Evolutionary conservation across 2,329 filamentous ascomycete species (phyloP).

Genomic region (Sarocladium strictum): DNA sequence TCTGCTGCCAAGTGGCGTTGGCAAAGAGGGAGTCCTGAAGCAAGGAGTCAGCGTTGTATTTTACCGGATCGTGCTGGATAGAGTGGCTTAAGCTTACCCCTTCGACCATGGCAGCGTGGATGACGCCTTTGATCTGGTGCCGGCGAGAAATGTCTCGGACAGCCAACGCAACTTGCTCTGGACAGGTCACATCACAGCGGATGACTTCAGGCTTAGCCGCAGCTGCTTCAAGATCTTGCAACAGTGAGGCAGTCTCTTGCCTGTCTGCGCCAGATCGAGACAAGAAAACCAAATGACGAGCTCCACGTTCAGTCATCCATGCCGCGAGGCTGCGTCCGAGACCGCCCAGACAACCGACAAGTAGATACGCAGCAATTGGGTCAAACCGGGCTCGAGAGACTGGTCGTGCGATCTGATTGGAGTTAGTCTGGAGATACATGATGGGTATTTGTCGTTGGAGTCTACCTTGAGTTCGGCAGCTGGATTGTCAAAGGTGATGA

Average conservation of each 20-base stretch:
- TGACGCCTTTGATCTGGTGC: conserved; percentile 20
- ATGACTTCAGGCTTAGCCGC: conserved; percentile 19
- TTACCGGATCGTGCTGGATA: conserved; percentile 4
- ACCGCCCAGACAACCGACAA: conserved; percentile 21
- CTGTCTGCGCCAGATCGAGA: conserved; percentile 22
- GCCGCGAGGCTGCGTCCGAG: conserved; percentile 25
- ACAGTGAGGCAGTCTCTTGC: conserved; percentile 15
- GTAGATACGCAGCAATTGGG: conserved; percentile 11
- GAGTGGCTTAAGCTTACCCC: neutral
- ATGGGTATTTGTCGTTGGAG: neutral
- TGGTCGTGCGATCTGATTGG: neutral
- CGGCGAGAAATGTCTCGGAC: conserved; percentile 4
- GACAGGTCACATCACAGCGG: conserved; percentile 16
- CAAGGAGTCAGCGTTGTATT: neutral
- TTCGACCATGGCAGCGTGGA: conserved; percentile 27
- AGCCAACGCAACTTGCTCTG: conserved; percentile 13
- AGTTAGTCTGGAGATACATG: neutral
- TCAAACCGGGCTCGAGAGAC: neutral
- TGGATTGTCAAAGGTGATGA: conserved; percentile 5
- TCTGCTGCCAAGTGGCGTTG: conserved; percentile 11
- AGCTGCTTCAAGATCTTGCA: conserved; percentile 14
- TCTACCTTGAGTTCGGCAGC: neutral
- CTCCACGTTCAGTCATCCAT: conserved; percentile 26
- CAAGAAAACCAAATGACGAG: conserved; percentile 24
- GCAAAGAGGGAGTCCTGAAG: neutral